Percentiles rank a stretch among this genome's conserved stretches.
phyloP scores from a whole-genome alignment of 768 basidiomycete species.

The Termitomyces sp. region DNA sequence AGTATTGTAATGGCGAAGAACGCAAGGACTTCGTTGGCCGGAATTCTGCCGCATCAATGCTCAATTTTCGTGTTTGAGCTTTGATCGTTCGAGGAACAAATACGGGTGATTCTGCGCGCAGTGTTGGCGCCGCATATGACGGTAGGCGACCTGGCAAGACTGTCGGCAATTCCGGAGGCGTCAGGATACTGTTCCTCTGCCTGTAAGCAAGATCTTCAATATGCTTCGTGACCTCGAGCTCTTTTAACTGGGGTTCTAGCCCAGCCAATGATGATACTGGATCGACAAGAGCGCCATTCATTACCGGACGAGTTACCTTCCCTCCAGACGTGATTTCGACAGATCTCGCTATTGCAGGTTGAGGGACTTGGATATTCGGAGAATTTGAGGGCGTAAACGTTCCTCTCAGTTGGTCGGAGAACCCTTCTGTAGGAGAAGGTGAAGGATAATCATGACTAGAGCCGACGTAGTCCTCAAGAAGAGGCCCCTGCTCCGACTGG shows the following conservation, averaged over 20 bases:
- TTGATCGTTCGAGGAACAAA: neutral
- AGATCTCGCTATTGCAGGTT: too few species aligned
- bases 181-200: neutral
- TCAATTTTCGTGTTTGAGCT: neutral
- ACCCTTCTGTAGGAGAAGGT: neutral
- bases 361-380: too few species aligned
- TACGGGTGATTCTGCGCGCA: neutral
- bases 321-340: neutral
- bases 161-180: neutral
- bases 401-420: neutral
- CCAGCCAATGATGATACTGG: neutral
- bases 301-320: neutral
- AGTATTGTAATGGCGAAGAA: neutral
- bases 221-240: neutral
- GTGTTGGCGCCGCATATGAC: neutral
- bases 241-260: neutral
- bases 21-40: neutral
- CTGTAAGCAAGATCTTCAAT: neutral
- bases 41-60: neutral
- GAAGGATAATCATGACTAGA: neutral
- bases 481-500: neutral
- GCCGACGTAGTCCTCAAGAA: neutral
- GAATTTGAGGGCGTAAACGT: neutral
- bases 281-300: neutral
- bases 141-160: neutral